phyloP scores from a whole-genome alignment of 495 filamentous ascomycete species.

The Xylaria longipes region DNA sequence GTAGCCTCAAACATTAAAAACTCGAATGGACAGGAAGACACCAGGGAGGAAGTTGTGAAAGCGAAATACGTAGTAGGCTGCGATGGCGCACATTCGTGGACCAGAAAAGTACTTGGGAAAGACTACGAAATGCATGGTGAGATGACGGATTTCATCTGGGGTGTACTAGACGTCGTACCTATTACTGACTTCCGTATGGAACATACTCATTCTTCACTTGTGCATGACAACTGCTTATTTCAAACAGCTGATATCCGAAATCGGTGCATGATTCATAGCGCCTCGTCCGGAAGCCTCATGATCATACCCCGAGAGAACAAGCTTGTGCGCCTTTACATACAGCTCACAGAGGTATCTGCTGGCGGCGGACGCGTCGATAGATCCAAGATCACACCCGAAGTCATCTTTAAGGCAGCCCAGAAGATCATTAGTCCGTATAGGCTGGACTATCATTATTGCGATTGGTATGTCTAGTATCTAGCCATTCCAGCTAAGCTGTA shows the following conservation, averaged over 20 bases:
- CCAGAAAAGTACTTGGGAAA: conserved; percentile 60
- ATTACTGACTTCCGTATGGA: conserved; percentile 68
- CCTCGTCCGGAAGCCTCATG: conserved; percentile 68
- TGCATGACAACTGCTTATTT: conserved; percentile 11
- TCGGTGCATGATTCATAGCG: conserved; percentile 71
- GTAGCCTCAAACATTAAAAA: conserved; percentile 53
- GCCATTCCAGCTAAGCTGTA: background rate
- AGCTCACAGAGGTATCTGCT: conserved; percentile 61
- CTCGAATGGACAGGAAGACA: conserved; percentile 33
- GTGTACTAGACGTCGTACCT: conserved; percentile 68
- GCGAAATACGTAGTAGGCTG: conserved; percentile 73
- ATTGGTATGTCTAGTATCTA: conserved; percentile 52
- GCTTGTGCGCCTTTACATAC: conserved; percentile 71
- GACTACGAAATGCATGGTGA: conserved; percentile 64
- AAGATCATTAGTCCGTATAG: conserved; percentile 67
- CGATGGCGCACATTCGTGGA: conserved; percentile 70
- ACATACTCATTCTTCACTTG: background rate
- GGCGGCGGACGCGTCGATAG: conserved; percentile 51
- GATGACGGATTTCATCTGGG: conserved; percentile 69
- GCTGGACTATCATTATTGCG: conserved; percentile 64
- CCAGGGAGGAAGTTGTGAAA: conserved; percentile 49
- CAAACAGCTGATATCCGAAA: conserved; percentile 67
- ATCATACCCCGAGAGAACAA: conserved; percentile 72
- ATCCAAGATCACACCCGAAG: conserved; percentile 63
- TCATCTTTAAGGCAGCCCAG: conserved; percentile 65